Conservation (phyloP, 2,329 filamentous ascomycete species). For the Uncinocarpus reesii region DNA sequence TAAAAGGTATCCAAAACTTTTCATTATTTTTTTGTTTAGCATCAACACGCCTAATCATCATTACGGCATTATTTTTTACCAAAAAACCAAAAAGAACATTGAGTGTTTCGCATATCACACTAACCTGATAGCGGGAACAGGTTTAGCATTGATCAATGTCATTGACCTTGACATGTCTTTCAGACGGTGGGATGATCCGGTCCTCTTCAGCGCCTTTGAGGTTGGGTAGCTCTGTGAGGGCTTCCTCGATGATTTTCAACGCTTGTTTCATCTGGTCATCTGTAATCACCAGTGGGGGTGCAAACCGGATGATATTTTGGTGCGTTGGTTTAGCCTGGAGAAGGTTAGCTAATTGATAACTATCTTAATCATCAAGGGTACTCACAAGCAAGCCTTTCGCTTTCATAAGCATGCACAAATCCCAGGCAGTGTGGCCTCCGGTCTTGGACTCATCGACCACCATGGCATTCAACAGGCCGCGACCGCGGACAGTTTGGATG, state of each 20-base stretch:
- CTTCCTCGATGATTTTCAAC: conserved; percentile 67
- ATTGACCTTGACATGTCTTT: conserved; percentile 40
- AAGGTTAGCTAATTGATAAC: neutral
- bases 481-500: conserved; percentile 74
- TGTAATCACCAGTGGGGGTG: conserved; percentile 89
- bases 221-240: conserved; percentile 70
- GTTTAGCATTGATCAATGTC: conserved; percentile 2
- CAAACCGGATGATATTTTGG: conserved; percentile 94
- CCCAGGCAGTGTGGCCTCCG: conserved; percentile 82
- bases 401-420: conserved; percentile 91
- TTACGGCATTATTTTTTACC: no score
- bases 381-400: conserved; percentile 84
- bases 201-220: conserved; percentile 45
- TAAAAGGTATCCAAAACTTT: no score
- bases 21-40: no score
- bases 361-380: conserved; percentile 16
- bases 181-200: conserved; percentile 46
- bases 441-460: conserved; percentile 87
- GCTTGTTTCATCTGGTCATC: conserved; percentile 74
- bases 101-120: no score
- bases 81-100: no score
- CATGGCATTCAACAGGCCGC: conserved; percentile 89
- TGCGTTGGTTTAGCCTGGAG: conserved; percentile 89
- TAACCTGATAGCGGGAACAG: neutral
- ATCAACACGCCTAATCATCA: no score